These are phyloP conservation scores for Nelumbo lutea DNA, from an alignment of 164 flowering plant genomes.

Conservation along the genomic window DNA sequence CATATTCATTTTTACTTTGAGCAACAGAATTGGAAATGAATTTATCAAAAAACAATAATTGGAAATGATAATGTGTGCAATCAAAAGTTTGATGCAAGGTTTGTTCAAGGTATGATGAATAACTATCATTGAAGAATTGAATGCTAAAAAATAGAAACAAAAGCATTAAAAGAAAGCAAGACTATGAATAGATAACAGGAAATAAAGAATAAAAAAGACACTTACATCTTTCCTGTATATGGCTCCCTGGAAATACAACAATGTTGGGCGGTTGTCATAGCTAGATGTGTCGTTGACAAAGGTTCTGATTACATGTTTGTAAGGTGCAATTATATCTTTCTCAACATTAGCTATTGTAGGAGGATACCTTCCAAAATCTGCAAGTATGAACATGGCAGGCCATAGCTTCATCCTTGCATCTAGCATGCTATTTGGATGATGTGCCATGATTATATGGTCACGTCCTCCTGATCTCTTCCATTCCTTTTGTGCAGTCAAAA, in stretches of 20 bases:
- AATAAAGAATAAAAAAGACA: slow-evolving; percentile 5
- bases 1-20: too few species aligned
- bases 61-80: too few species aligned
- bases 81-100: too few species aligned
- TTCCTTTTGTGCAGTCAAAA: slow-evolving; percentile 51
- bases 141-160: too few species aligned
- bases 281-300: slow-evolving; percentile 48
- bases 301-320: slow-evolving; percentile 61
- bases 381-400: slow-evolving; percentile 73
- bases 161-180: background rate
- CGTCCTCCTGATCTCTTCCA: slow-evolving; percentile 83
- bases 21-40: too few species aligned
- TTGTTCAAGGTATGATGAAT: too few species aligned
- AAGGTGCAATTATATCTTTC: slow-evolving; percentile 51
- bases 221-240: slow-evolving; percentile 93
- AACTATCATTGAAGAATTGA: too few species aligned
- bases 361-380: slow-evolving; percentile 97
- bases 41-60: too few species aligned
- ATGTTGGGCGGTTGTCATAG: slow-evolving; percentile 66
- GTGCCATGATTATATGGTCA: slow-evolving; percentile 67
- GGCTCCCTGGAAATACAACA: slow-evolving; percentile 91
- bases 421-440: slow-evolving; percentile 19
- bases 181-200: background rate
- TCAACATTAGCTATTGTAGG: slow-evolving; percentile 58
- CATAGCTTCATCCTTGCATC: slow-evolving; percentile 75